Evolutionary conservation across 768 basidiomycete species (phyloP), one percentile per base, ranked within the genome.

Genomic region (Calocera viscosa): DNA sequence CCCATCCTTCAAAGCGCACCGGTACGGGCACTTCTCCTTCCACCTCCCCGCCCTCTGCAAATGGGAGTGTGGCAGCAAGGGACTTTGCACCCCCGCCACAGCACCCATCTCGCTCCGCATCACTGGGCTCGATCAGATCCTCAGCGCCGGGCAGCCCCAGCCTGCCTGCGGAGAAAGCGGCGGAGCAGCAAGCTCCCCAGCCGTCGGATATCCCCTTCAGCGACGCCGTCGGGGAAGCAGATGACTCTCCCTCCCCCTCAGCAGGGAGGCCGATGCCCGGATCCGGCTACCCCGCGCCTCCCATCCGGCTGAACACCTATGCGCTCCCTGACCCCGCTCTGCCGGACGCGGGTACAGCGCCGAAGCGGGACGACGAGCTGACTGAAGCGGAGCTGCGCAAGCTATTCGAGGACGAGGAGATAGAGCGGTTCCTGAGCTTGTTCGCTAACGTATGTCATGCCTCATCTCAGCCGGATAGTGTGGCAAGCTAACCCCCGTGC

Each of bases 321-420:
- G n/a, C n/a, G n/a, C n/a, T n/a, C n/a, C n/a, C n/a, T n/a, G n/a
- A 40, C 10, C 11, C 10, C 19, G 39, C 39, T 10, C n/a, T n/a
- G n/a, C n/a, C n/a, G n/a, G n/a, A n/a, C n/a, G 24, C 8, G 19
- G 8, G 19, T 3, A 47, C 7, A 3, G 8, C 24, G 19, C 8
- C 43, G 43, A 47, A 47, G 43, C 7, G 19, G 43, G 43, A 47
- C 24, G 43, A 47, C 24, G 24, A 53, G 22, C 24, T 66, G 41
- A 39, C 68, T 40, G 49, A 68, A 10, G 66, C 40, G 19, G 69
- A 86, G 70, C 76, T 88, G 22, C 77, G 87, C 41, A 80, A 83
- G 41, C 70, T 84, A 30, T 87, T 83, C 68, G 86, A 88, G 28
- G 79, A 82, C 65, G 85, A 86, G 72, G 85, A 87, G 75, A 82